These are phyloP conservation scores for Abrus precatorius DNA, from an alignment of 306 rosid genomes.

Conservation along the genomic window DNA sequence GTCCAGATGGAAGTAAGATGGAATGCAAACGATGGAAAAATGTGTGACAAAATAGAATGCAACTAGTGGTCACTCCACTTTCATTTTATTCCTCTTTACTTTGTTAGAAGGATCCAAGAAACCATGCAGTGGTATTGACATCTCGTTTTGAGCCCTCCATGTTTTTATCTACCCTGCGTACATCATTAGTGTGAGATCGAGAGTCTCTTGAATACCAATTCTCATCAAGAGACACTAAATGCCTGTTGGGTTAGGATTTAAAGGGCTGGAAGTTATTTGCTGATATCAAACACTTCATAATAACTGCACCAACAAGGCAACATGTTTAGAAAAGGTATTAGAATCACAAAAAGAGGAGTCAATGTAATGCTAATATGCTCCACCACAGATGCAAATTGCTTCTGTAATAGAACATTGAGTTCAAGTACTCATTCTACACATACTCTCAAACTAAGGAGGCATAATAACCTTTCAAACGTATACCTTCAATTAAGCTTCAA, in stretches of 20 bases:
- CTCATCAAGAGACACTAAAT: conserved; percentile 10
- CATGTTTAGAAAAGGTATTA: neutral
- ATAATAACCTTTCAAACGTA: neutral
- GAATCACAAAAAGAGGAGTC: conserved; percentile 15
- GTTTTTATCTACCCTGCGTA: neutral
- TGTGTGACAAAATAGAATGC: neutral
- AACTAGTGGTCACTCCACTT: conserved; percentile 12
- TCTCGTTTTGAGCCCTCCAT: conserved; percentile 2
- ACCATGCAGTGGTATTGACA: neutral
- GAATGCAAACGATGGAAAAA: neutral
- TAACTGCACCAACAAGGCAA: neutral
- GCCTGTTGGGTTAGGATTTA: neutral
- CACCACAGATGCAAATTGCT: conserved; percentile 3
- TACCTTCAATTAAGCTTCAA: conserved; percentile 4
- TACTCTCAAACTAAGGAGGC: neutral
- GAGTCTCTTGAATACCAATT: conserved; percentile 1
- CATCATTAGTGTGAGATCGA: neutral
- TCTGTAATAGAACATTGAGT: neutral
- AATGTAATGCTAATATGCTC: neutral
- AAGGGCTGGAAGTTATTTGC: neutral
- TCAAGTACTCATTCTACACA: neutral
- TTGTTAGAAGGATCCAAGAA: neutral
- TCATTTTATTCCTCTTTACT: neutral
- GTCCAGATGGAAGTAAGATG: neutral
- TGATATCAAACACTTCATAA: conserved; percentile 12